Evolutionary conservation across 768 basidiomycete genomes (phyloP), one percentile per base, ranked within the genome.

Genomic region (Phanerochaete carnosa): DNA sequence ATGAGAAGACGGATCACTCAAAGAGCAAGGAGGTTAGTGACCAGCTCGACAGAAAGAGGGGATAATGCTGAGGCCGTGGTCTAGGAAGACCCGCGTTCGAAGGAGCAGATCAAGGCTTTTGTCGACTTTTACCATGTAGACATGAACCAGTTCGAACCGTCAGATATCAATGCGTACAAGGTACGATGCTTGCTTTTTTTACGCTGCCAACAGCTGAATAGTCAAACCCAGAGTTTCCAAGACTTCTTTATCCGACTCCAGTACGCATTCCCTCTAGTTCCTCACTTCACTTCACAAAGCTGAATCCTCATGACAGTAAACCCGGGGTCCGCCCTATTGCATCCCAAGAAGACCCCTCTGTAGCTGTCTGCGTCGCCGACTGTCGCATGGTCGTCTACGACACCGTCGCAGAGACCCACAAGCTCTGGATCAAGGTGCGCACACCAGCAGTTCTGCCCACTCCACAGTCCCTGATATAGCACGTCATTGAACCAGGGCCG

Each of bases 171-270:
- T 23, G 45, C 30, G 28, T 58, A 58, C n/a, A 49, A 45, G 12
- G 57, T 58, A 23, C 9, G 57, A 22, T 2, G n/a, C n/a, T 15
- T 1, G 3, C 33, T 15, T 23, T 37, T 45, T n/a, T 2, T 47
- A 7, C 7, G n/a, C 8, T 30, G 26, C 16, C 9, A 12, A 25
- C 15, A 23, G 13, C 16, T 8, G 53, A 22, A 32, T 29, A 52
- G 5, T 8, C 29, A 7, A 5, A 19, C 25, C 13, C 30, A 58
- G 57, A 47, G 45, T 23, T 58, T 58, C 57, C 57, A 58, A 33
- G 57, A 58, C 13, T 58, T 58, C 46, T 58, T 58, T 46, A 49
- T 58, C 16, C 45, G 57, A 3, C 45, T 35, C n/a, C 57, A 58
- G 57, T 58, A 23, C 26, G 45, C 35, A 5, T 49, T 25, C 15